Percentiles rank a stretch among this genome's conserved stretches.
Conservation (phyloP, 179 eudicot genomes). For the Monotropa hypopitys region DNA sequence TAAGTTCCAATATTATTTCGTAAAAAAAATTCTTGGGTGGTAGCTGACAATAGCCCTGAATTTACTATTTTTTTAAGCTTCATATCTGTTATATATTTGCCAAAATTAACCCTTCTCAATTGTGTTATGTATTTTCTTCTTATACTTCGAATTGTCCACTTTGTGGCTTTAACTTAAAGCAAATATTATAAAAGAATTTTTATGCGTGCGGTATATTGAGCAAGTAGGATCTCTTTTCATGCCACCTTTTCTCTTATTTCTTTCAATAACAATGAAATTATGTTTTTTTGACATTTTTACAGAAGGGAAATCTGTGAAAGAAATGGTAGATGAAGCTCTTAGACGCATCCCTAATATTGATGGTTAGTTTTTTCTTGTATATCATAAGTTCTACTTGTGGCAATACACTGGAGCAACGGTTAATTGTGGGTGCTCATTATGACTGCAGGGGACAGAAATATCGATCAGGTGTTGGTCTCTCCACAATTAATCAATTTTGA, state of each 20-base stretch:
- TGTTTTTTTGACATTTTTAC: constrained; percentile 9
- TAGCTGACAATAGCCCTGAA: background rate
- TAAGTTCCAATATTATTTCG: constrained; percentile 27
- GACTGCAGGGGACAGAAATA: constrained; percentile 65
- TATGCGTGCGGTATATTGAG: background rate
- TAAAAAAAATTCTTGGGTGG: background rate
- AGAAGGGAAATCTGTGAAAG: constrained; percentile 65
- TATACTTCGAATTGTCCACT: background rate
- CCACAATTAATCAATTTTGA: background rate
- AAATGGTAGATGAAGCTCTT: constrained; percentile 80
- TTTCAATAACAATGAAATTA: background rate
- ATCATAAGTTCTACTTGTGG: background rate
- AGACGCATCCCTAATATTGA: constrained; percentile 47
- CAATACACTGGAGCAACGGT: background rate
- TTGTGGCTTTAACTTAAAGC: background rate
- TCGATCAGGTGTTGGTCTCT: constrained; percentile 52
- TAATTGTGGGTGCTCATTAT: constrained; percentile 21
- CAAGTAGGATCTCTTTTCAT: background rate
- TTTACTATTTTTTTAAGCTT: background rate
- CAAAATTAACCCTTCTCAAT: constrained; percentile 1
- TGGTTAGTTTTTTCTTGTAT: constrained; percentile 23
- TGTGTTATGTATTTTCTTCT: background rate
- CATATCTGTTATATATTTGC: background rate
- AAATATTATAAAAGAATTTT: background rate
- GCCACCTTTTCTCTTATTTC: background rate